Evolutionary conservation across 768 basidiomycete species (phyloP), one percentile per base, ranked within the genome.

Genomic region (Boletus subcaerulescens): DNA sequence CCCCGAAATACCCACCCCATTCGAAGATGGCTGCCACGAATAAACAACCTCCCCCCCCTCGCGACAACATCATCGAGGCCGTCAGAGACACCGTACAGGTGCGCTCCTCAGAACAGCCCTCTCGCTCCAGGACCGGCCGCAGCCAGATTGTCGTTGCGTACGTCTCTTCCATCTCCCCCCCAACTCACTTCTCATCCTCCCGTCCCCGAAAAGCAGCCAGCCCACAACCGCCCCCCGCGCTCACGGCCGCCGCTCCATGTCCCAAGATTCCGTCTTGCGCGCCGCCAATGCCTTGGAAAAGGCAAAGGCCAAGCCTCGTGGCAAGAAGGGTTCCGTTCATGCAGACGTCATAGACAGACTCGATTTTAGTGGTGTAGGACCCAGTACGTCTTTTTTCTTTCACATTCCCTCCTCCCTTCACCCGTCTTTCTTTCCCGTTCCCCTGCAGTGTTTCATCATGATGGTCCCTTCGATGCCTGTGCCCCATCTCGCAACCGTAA

Each of bases 261-360:
- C 81, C 5, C 74, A 81, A 43, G 80, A 82, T 55, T 78, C 79
- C 24, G 73, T 74, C 46, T 60, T 73, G 33, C 74, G 67, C 17
- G 70, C 71, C 31, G 70, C 71, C 48, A 71, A 71, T 40, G 65
- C 65, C 53, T 69, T 75, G 43, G 80, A 80, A 57, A 81, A 78
- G 65, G 65, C 70, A 50, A 82, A 76, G 60, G 57, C 59, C 64
- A 85, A 82, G 66, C 65, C 77, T 55, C 76, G 78, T 65, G 59
- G 74, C 61, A 82, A 80, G 81, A 92, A 91, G 73, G 83, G 84
- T 54, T 91, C 88, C 20, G 78, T 82, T 56, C 89, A 93, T 67
- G 90, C 90, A 60, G 91, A 93, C 76, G 85, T 91, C 63, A 93
- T 93, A 73, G 91, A 93, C 78, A 82, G 88, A 60, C 83, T 93